These are phyloP conservation scores for Alternaria triticina DNA, from an alignment of 2,329 filamentous ascomycete species.

Conservation along the genomic window DNA sequence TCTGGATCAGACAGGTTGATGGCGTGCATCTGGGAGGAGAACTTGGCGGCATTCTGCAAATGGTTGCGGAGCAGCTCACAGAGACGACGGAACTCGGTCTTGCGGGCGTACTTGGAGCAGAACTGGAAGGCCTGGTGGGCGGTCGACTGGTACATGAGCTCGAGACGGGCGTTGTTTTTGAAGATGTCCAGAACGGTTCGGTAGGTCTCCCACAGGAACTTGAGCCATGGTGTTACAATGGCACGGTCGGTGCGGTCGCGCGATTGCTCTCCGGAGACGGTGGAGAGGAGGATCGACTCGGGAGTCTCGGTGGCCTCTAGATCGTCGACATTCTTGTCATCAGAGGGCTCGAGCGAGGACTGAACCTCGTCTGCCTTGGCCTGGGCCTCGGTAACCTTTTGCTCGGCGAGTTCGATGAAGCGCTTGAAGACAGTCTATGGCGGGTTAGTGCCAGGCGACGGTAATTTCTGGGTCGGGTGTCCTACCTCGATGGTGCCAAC, in stretches of 20 bases:
- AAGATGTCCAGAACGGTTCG: slow-evolving; percentile 97
- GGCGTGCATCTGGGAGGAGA: slow-evolving; percentile 98
- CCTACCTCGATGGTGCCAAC: slow-evolving; percentile 93
- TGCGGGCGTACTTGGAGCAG: slow-evolving; percentile 96
- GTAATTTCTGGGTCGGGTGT: neutral
- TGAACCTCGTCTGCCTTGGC: slow-evolving; percentile 95
- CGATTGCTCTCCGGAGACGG: slow-evolving; percentile 96
- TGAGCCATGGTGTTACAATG: slow-evolving; percentile 98
- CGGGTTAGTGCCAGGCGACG: slow-evolving; percentile 14
- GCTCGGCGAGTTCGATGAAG: slow-evolving; percentile 96
- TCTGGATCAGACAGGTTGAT: slow-evolving; percentile 99
- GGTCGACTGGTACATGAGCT: slow-evolving; percentile 98
- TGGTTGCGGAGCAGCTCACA: slow-evolving; percentile 98
- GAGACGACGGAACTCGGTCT: slow-evolving; percentile 98
- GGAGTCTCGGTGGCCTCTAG: slow-evolving; percentile 96
- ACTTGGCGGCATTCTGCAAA: slow-evolving; percentile 98
- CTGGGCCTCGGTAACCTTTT: slow-evolving; percentile 95
- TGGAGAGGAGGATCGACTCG: slow-evolving; percentile 96
- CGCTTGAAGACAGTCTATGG: slow-evolving; percentile 81
- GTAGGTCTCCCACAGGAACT: slow-evolving; percentile 99
- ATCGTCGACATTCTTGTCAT: slow-evolving; percentile 83
- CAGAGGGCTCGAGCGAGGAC: slow-evolving; percentile 78
- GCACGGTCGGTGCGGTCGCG: slow-evolving; percentile 96
- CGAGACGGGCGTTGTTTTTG: slow-evolving; percentile 96
- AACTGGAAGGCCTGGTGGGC: slow-evolving; percentile 99